phyloP scores from a whole-genome alignment of 108 stramenopile species.

The Chaetoceros tenuissimus region DNA sequence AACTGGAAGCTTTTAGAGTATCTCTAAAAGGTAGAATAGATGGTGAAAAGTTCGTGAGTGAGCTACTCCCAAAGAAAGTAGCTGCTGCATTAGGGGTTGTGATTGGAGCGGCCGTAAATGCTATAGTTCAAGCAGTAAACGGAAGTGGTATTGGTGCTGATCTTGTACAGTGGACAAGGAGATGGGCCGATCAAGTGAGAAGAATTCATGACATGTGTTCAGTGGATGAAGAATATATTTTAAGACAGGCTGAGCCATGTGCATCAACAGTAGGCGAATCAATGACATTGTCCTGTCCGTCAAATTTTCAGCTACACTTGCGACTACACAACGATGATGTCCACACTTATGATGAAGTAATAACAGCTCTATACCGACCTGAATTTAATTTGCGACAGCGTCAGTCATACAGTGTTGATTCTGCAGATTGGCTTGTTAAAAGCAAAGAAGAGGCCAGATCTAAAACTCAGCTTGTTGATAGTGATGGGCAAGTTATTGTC shows the following conservation, averaged over 20 bases:
- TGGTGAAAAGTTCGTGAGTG: constrained; percentile 51
- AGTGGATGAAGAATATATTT: constrained; percentile 46
- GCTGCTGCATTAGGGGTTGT: constrained; percentile 69
- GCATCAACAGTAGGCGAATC: not conserved
- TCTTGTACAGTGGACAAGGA: constrained; percentile 61
- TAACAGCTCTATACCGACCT: constrained; percentile 52
- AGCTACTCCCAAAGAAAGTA: constrained; percentile 53
- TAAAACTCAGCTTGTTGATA: constrained; percentile 74
- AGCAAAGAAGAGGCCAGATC: constrained; percentile 32
- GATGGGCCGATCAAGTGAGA: constrained; percentile 72
- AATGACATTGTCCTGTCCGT: constrained; percentile 15
- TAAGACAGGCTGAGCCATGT: not conserved
- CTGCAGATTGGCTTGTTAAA: constrained; percentile 34
- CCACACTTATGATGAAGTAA: constrained; percentile 93
- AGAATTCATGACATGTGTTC: constrained; percentile 47
- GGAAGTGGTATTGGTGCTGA: constrained; percentile 75
- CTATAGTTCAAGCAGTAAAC: constrained; percentile 49
- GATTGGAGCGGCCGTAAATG: constrained; percentile 66
- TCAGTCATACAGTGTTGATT: constrained; percentile 10
- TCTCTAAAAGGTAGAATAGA: constrained; percentile 26
- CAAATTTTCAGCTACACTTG: constrained; percentile 42
- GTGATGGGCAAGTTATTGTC: constrained; percentile 75
- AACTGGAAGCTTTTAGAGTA: constrained; percentile 36
- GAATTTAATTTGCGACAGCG: constrained; percentile 6
- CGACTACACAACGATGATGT: constrained; percentile 96